A percentile compares a stretch with the other conserved stretches of the same genome.
These are phyloP conservation scores for Oropetium thomaeum DNA, from an alignment of 176 grass and related monocot species.

Conservation along the genomic window DNA sequence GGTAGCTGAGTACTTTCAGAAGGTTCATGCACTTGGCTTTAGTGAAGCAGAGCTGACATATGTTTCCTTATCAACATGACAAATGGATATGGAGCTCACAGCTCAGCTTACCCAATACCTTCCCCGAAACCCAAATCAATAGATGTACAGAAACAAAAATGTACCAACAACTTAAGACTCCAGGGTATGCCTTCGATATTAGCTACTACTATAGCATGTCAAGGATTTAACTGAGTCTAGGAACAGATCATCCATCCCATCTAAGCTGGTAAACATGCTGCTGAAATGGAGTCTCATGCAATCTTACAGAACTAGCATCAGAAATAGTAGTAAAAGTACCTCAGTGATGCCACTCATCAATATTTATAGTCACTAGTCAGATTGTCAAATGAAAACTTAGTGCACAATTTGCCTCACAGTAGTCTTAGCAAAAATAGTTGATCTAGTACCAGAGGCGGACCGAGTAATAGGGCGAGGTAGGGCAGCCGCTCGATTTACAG, in stretches of 20 bases:
- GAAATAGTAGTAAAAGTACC: background rate
- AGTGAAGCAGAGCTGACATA: background rate
- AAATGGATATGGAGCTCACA: background rate
- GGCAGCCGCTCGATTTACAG: too few species aligned
- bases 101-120: background rate
- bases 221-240: background rate
- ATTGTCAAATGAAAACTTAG: background rate
- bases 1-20: background rate
- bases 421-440: background rate
- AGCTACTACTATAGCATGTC: background rate
- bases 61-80: background rate
- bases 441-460: background rate
- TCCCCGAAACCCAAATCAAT: constrained; percentile 7
- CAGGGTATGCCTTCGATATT: background rate
- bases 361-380: background rate
- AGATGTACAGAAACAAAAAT: constrained; percentile 1
- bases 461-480: too few species aligned
- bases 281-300: background rate
- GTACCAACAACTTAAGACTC: background rate
- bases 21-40: background rate
- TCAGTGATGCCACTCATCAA: background rate
- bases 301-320: background rate
- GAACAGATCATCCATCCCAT: background rate
- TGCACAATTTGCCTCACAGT: background rate
- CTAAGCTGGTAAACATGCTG: background rate